Conservation (phyloP, 2,329 filamentous ascomycete species). For the Phialophora expanda region DNA sequence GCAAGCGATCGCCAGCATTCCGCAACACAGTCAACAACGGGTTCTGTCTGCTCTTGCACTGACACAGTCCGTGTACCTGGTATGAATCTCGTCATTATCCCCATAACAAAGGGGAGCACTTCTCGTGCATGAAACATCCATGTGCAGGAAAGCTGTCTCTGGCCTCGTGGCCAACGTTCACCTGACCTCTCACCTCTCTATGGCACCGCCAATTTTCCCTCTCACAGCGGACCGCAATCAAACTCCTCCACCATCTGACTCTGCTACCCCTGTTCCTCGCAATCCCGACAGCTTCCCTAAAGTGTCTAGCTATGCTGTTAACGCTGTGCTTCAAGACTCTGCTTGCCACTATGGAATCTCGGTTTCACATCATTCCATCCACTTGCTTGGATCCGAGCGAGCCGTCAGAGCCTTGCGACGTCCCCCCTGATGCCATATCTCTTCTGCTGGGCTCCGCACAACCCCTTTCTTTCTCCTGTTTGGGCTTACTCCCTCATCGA, state of each 20-base stretch:
- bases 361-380: slow-evolving; percentile 26
- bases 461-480: slow-evolving; percentile 14
- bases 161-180: neutral
- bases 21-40: neutral
- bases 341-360: slow-evolving; percentile 30
- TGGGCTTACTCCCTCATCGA: slow-evolving; percentile 3
- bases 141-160: neutral
- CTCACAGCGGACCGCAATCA: slow-evolving; percentile 28
- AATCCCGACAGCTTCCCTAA: slow-evolving; percentile 23
- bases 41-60: neutral
- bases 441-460: neutral
- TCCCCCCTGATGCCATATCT: slow-evolving; percentile 13
- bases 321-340: slow-evolving; percentile 10
- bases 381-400: slow-evolving; percentile 10
- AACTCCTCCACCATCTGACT: slow-evolving; percentile 28
- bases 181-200: neutral
- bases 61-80: neutral
- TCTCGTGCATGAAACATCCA: neutral
- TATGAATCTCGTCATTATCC: neutral
- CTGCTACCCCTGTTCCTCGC: slow-evolving; percentile 25
- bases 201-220: slow-evolving; percentile 18
- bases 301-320: slow-evolving; percentile 15
- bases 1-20: neutral
- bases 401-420: slow-evolving; percentile 31
- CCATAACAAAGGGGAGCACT: neutral